Evolutionary conservation across 2,329 filamentous ascomycete genomes (phyloP).

Genomic region (Aspergillus pseudonomiae): DNA sequence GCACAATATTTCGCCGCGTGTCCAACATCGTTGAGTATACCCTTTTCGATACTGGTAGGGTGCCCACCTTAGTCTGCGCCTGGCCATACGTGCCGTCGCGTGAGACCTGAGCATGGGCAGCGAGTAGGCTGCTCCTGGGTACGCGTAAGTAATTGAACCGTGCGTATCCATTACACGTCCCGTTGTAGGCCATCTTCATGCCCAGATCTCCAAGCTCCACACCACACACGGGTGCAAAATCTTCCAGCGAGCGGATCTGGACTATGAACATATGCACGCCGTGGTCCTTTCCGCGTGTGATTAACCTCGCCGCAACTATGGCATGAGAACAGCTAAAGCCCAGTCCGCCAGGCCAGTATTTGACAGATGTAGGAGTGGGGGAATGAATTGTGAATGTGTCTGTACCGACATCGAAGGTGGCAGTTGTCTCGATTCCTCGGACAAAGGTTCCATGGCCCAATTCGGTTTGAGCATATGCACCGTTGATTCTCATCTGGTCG

Average conservation of each 20-base stretch:
- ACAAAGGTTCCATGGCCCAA: constrained; percentile 58
- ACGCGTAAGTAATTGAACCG: constrained; percentile 3
- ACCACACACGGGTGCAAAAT: not conserved
- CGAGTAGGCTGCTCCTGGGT: constrained; percentile 3
- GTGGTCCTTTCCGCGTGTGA: not conserved
- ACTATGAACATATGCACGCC: constrained; percentile 12
- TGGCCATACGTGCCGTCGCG: constrained; percentile 5
- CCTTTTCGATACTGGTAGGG: not conserved
- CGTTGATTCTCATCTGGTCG: constrained; percentile 54
- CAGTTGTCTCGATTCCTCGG: constrained; percentile 45
- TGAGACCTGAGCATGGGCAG: constrained; percentile 2
- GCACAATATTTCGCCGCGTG: constrained; percentile 10
- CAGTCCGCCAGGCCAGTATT: constrained; percentile 9
- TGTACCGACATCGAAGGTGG: not conserved
- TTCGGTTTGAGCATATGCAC: constrained; percentile 56
- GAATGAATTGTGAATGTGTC: constrained; percentile 5
- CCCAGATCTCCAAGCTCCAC: constrained; percentile 10
- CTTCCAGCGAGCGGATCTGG: constrained; percentile 9
- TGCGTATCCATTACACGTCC: constrained; percentile 11
- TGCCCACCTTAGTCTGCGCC: too few species aligned
- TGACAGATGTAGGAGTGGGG: not conserved
- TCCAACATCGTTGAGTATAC: constrained; percentile 15
- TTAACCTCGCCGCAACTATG: constrained; percentile 2
- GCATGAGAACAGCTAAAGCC: constrained; percentile 9
- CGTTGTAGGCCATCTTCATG: constrained; percentile 11